These are phyloP conservation scores for Diutina sp. DNA, from an alignment of 1,139 yeast species.

Conservation along the genomic window DNA sequence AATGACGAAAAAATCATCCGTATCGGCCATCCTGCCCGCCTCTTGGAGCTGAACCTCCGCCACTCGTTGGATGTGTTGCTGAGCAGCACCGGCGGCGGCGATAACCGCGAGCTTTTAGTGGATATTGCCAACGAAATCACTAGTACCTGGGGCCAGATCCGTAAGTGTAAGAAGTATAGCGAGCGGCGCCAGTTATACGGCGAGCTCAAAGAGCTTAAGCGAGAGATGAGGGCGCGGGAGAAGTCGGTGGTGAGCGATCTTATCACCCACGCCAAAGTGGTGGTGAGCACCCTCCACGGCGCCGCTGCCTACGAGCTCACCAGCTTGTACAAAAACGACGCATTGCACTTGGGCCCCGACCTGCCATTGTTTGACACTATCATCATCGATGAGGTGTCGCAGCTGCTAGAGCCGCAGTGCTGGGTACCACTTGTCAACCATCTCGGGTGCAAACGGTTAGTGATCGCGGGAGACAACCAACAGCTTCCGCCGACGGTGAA, in stretches of 20 bases:
- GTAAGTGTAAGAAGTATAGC: slow-evolving; percentile 50
- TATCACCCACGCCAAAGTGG: slow-evolving; percentile 49
- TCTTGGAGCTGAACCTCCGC: slow-evolving; percentile 45
- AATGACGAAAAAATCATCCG: slow-evolving; percentile 39
- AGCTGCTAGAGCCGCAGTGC: slow-evolving; percentile 87
- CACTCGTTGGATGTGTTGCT: slow-evolving; percentile 73
- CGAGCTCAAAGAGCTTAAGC: slow-evolving; percentile 55
- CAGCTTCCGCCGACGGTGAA: slow-evolving; percentile 78
- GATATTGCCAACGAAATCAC: slow-evolving; percentile 69
- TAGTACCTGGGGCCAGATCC: slow-evolving; percentile 40
- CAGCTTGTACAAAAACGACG: slow-evolving; percentile 24
- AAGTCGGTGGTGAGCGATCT: slow-evolving; percentile 48
- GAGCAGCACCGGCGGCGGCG: slow-evolving; percentile 12
- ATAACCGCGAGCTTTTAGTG: slow-evolving; percentile 46
- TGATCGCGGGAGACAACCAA: slow-evolving; percentile 79
- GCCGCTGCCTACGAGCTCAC: slow-evolving; percentile 62
- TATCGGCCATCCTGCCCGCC: slow-evolving; percentile 89
- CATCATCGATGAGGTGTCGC: slow-evolving; percentile 92
- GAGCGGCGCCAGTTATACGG: slow-evolving; percentile 59
- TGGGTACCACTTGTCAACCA: slow-evolving; percentile 87
- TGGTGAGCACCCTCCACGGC: slow-evolving; percentile 79
- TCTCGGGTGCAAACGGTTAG: slow-evolving; percentile 42
- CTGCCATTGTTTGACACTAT: slow-evolving; percentile 58
- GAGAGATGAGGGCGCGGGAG: slow-evolving; percentile 60
- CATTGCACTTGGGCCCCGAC: slow-evolving; percentile 9